Evolutionary conservation across 345 rosid genomes (phyloP), one percentile per base, ranked within the genome.

Genomic region (Camelina laxa): DNA sequence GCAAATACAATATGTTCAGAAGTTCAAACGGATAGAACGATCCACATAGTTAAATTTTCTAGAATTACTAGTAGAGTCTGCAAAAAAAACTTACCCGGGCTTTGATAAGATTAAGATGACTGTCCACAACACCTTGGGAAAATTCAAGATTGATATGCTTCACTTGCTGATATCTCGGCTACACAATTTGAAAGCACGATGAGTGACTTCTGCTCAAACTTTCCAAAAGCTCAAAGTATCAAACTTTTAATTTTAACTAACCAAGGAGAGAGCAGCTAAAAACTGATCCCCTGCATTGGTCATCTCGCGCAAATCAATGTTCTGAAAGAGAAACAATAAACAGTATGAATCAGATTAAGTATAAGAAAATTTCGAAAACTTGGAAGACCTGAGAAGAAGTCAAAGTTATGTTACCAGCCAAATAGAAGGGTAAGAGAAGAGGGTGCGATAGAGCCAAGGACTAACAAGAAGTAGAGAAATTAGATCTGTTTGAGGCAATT

Each of bases 81-180:
- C n/a, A n/a, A n/a, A n/a, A n/a, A n/a, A n/a, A n/a, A n/a, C 1
- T 62, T 77, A 87, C 98, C 93, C 74, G 73, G 75, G 63, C 73
- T 78, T 77, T 80, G 69, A 94, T 68, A 33, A 81, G 75, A 65
- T 87, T 83, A 19, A 94, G 85, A 87, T 89, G 97, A 30, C 30
- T 71, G 66, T 91, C 97, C 15, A 86, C 95, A 51, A 91, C 70
- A 82, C 84, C 93, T 78, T 87, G 97, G 0, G 95, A 87, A 79
- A 94, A 94, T 79, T 94, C 96, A 49, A 94, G 95, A 87, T 81
- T 81, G 69, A 91, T 82, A 53, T 87, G 83, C 84, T 86, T 88
- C 81, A 89, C 77, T 73, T 82, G 85, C 0, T 38, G 79, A 84
- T 89, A 91, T 70, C 98, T 88, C 38, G 90, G 76, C 98, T 91